Base-by-base conservation (phyloP, 2,329 filamentous ascomycete species). In the Leptographium wingfieldii region DNA sequence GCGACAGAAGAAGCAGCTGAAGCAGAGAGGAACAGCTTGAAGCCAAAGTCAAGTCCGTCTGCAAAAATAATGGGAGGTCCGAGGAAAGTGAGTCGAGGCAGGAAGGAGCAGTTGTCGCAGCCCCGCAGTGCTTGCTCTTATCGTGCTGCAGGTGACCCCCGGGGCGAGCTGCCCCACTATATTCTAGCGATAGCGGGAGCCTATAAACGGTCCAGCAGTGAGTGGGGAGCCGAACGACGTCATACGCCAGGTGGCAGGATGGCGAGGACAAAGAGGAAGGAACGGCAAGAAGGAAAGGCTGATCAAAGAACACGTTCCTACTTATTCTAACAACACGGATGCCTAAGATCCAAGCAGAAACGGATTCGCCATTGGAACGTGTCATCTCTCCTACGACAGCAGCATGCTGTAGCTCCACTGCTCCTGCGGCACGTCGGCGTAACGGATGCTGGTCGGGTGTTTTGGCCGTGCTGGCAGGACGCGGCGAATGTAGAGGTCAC, bases 371-470 rank as follows among this genome's bases (percentile, higher is more conserved):
- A 22, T 22, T 22, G 22, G 22, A 22, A 22, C 22, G 22, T 22
- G 22, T 22, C 22, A 22, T 22, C 22, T 22, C 22, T 22, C 43
- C 40, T 49, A 56, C 7, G 14, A 27, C 40, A 56, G 16, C 40
- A 56, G 40, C 40, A 56, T 48, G 14, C 38, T 29, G 40, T 59
- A 59, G n/a, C n/a, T 56, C 43, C 52, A 59, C 33, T 59, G 38
- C 22, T 31, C 40, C 29, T 55, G 52, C 22, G 53, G 53, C 19
- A 59, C 58, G 31, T 59, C 43, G 25, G 12, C 11, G n/a, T 59
- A 59, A 27, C 46, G n/a, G 40, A 56, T 55, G 40, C 58, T 59
- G 2, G 58, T 59, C 29, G 58, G 58, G 29, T 59, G 58, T 22
- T 59, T 59, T 19, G 55, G 25, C 6, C 57, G 49, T 4, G 57